Percentiles rank a stretch among this genome's conserved stretches.
Evolutionary conservation across 768 basidiomycete genomes (phyloP).

Genomic region (Lactifluus volemus): DNA sequence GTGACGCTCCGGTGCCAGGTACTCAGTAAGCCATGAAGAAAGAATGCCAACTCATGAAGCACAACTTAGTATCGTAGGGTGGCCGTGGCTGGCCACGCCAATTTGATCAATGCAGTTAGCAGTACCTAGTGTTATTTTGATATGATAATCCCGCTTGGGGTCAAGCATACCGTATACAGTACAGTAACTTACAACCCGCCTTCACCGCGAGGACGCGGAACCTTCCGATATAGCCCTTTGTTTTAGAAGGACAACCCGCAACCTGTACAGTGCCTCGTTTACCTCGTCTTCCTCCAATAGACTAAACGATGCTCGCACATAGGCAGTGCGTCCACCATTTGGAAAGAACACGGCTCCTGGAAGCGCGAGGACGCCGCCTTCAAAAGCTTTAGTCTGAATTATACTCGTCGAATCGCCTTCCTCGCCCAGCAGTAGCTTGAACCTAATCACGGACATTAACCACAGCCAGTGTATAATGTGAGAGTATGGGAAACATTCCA

Average conservation of each 20-base stretch:
- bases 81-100: too few relatives aligned
- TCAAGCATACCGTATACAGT: too few relatives aligned
- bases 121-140: too few relatives aligned
- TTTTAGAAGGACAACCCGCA: constrained; percentile 30
- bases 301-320: constrained; percentile 81
- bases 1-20: too few relatives aligned
- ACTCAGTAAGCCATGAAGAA: too few relatives aligned
- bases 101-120: too few relatives aligned
- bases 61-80: too few relatives aligned
- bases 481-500: constrained; percentile 41
- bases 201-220: background rate
- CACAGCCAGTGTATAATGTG: background rate
- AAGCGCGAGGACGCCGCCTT: constrained; percentile 79
- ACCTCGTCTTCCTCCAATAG: constrained; percentile 56
- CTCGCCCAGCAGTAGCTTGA: constrained; percentile 62
- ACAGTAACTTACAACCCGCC: too few relatives aligned
- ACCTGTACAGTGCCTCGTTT: constrained; percentile 60
- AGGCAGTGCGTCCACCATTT: constrained; percentile 55
- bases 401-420: constrained; percentile 44
- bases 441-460: constrained; percentile 35
- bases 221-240: background rate
- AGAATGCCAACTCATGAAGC: too few relatives aligned
- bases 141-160: too few relatives aligned
- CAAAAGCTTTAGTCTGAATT: constrained; percentile 67
- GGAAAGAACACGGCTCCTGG: constrained; percentile 82